phyloP scores from a whole-genome alignment of 768 basidiomycete genomes.

The Lactarius hatsudake region DNA sequence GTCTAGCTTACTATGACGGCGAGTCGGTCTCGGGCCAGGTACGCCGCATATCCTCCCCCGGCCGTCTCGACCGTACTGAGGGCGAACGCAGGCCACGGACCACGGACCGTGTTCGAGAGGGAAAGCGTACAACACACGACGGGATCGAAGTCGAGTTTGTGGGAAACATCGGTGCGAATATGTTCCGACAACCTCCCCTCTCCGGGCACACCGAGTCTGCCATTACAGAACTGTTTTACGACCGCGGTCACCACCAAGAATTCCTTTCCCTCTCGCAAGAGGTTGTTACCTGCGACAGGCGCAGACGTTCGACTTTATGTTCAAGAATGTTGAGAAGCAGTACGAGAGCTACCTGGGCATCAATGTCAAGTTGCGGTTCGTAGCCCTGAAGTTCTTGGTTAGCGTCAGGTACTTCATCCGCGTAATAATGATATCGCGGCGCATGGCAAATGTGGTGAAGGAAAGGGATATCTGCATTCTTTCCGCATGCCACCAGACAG shows the following conservation, averaged over 20 bases:
- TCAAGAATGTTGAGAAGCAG: too few species aligned
- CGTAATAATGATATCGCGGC: constrained; percentile 82
- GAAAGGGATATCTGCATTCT: too few species aligned
- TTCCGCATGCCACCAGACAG: constrained; percentile 96
- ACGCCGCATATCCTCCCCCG: constrained; percentile 24
- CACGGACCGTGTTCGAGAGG: constrained; percentile 88
- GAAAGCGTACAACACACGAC: constrained; percentile 85
- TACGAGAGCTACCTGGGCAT: constrained; percentile 98
- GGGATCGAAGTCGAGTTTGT: constrained; percentile 98
- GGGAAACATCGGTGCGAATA: constrained; percentile 80
- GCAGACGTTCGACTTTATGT: too few species aligned
- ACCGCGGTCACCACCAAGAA: constrained; percentile 96
- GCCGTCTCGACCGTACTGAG: background rate
- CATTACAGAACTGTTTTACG: constrained; percentile 82
- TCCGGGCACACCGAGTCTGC: background rate
- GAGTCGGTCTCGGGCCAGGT: constrained; percentile 71
- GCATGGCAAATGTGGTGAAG: constrained; percentile 97
- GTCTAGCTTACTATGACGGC: too few species aligned
- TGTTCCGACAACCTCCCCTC: background rate
- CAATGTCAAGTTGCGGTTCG: constrained; percentile 94
- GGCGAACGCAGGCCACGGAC: constrained; percentile 56
- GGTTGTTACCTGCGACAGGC: too few species aligned
- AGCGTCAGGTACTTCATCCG: constrained; percentile 80
- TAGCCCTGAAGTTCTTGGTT: constrained; percentile 14
- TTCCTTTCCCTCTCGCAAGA: too few species aligned